A percentile compares a stretch with the other conserved stretches of the same genome.
These are phyloP conservation scores for Penicillium samsonianum DNA, from an alignment of 495 filamentous ascomycete species.

Conservation along the genomic window DNA sequence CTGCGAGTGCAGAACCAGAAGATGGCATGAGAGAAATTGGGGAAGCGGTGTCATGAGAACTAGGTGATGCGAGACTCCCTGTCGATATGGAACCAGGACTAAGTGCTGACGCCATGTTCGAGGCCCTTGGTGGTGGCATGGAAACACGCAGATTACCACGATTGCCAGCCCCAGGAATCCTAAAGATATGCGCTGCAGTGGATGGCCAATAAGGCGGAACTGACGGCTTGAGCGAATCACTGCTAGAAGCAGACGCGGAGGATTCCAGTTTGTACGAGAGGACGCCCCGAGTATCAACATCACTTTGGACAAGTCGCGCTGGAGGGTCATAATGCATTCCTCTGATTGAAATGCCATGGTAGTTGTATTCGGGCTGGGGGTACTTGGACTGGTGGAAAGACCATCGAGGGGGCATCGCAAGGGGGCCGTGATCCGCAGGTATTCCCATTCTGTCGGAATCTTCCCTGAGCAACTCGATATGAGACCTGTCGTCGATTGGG, in stretches of 20 bases:
- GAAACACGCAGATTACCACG: slow-evolving; percentile 41
- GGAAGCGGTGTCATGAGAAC: slow-evolving; percentile 31
- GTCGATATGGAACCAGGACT: slow-evolving; percentile 39
- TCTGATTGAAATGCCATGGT: neutral
- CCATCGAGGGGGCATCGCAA: slow-evolving; percentile 8
- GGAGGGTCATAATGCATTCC: slow-evolving; percentile 1
- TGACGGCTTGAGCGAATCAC: slow-evolving; percentile 31
- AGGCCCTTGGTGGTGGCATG: slow-evolving; percentile 36
- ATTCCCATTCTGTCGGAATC: slow-evolving; percentile 4
- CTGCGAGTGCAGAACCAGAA: slow-evolving; percentile 42
- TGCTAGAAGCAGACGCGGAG: slow-evolving; percentile 16
- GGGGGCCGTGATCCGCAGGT: slow-evolving; percentile 1
- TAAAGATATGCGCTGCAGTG: slow-evolving; percentile 41
- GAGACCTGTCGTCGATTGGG: neutral
- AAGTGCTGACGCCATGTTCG: slow-evolving; percentile 23
- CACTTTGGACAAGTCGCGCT: neutral
- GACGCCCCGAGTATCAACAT: slow-evolving; percentile 19
- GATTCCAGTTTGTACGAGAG: slow-evolving; percentile 5
- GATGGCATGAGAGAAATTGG: slow-evolving; percentile 24
- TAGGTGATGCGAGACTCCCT: slow-evolving; percentile 37
- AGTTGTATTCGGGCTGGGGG: neutral
- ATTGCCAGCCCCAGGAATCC: slow-evolving; percentile 29
- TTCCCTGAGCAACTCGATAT: slow-evolving; percentile 6
- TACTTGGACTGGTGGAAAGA: slow-evolving; percentile 3
- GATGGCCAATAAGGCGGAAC: slow-evolving; percentile 42